Evolutionary conservation across 208 protist species (phyloP), one percentile per base, ranked within the genome.

Genomic region (Wallacemonas sp.): DNA sequence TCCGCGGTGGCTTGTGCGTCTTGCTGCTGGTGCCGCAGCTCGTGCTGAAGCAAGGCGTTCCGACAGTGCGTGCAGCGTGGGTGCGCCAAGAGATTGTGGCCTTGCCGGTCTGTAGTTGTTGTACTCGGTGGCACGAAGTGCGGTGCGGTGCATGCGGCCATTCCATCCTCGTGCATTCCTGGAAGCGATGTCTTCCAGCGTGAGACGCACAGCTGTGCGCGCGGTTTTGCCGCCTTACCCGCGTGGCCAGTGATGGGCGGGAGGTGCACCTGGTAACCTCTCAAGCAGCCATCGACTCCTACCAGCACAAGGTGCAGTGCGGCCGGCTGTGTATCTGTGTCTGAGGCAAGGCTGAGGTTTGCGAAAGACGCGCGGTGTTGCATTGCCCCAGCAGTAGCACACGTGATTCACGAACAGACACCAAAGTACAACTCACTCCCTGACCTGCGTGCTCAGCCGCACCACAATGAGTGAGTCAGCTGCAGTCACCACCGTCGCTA

Each of bases 141-240:
- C 8, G 15, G 26, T 19, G 50, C 50, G 15, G 50, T 27, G 22
- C 50, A 57, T 32, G 29, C n/a, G 0, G 50, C 50, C 12, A 57
- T 26, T 22, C 50, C 50, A 17, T 15, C 50, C 6, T 57, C 30
- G 26, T 32, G n/a, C 24, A 39, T 12, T n/a, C 50, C 50, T 26
- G 50, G 50, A 0, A 57, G 50, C 32, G 33, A 38, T n/a, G 50
- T 57, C 22, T 57, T 57, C 50, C 50, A 57, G 10, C 32, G 26
- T 8, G 38, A 32, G 10, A 57, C 50, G 19, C 50, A 57, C 5
- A 26, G 50, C 24, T 53, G 45, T 22, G n/a, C n/a, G n/a, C n/a
- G n/a, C n/a, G n/a, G n/a, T n/a, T n/a, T n/a, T n/a, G n/a, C n/a
- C n/a, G n/a, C n/a, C n/a, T n/a, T n/a, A n/a, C n/a, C n/a, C n/a